Base-by-base conservation (phyloP, 2,329 filamentous ascomycete genomes). In the Colletotrichum tofieldiae region DNA sequence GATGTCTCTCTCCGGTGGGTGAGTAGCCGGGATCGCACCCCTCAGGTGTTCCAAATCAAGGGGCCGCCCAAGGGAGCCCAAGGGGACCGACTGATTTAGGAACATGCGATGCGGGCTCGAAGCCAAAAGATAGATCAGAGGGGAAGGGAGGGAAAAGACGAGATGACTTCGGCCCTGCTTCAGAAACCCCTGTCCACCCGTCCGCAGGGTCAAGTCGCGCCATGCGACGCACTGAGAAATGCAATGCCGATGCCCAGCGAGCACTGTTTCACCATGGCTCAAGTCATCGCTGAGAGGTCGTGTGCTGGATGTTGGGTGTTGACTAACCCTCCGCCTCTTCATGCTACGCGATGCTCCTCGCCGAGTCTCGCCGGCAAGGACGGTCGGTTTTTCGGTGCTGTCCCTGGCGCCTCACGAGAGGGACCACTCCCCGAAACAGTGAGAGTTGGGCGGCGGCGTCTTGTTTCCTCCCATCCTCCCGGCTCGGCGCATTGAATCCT, bases 401-500 rank as follows among this genome's bases (percentile, higher is more conserved):
- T 49, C 47, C 23, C 1, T 51, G 47, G 11, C 23, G 47, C 11
- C 20, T 47, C 20, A 7, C 2, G n/a, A 51, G 47, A 23, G 26
- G 26, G 14, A 3, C 26, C 23, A 29, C 29, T 32, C 29, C 29
- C 29, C 29, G 5, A 9, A 41, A 11, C n/a, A 5, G 9, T 5
- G 37, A 9, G 35, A 18, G 11, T 41, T 58, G 20, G 16, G 3
- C 16, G 54, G 12, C 35, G 54, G 16, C 37, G n/a, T 58, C n/a
- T 58, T 23, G 35, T 56, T 39, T 41, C 54, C 35, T 6, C 54
- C 54, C 54, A 49, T 37, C 59, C 29, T 61, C 41, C 59, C 41
- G 54, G 35, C 54, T 56, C n/a, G 54, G 54, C 54, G n/a, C 54
- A 39, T 11, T 11, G 3, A 2, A 23, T 12, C 20, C 20, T 23